A percentile compares a stretch with the other conserved stretches of the same genome.
These are phyloP conservation scores for Cantharellus anzutake DNA, from an alignment of 768 basidiomycete species.

Conservation along the genomic window DNA sequence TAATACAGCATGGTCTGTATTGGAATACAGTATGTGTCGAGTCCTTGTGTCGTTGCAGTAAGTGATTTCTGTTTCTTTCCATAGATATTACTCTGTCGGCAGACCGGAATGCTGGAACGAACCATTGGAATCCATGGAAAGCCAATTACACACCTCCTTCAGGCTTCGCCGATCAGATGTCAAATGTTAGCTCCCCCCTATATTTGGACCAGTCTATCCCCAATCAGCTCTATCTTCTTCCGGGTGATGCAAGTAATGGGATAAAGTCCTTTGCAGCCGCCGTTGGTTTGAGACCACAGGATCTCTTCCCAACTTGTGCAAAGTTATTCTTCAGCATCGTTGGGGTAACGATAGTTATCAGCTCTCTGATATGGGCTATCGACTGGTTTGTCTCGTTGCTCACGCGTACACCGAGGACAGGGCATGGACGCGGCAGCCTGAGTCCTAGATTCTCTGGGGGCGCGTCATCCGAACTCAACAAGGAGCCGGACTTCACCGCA, in stretches of 20 bases:
- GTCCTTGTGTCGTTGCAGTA: not conserved
- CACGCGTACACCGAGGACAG: constrained; percentile 32
- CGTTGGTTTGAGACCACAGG: constrained; percentile 61
- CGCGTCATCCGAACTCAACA: constrained; percentile 13
- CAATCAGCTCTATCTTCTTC: constrained; percentile 44
- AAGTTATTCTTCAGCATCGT: constrained; percentile 65
- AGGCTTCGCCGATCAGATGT: constrained; percentile 54
- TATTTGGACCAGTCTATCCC: constrained; percentile 49
- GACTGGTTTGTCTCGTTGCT: constrained; percentile 32
- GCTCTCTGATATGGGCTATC: constrained; percentile 49
- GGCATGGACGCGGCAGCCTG: constrained; percentile 19
- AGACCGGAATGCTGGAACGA: constrained; percentile 20
- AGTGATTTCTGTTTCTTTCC: constrained; percentile 3
- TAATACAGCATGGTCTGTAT: constrained; percentile 74
- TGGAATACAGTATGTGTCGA: constrained; percentile 19
- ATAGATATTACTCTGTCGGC: constrained; percentile 58
- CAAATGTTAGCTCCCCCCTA: constrained; percentile 49
- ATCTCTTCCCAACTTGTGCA: constrained; percentile 70
- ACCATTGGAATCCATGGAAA: constrained; percentile 52
- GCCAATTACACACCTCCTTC: constrained; percentile 42
- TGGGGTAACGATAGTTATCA: constrained; percentile 49
- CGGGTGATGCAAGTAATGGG: constrained; percentile 35
- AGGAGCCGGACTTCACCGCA: constrained; percentile 19
- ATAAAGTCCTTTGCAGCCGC: constrained; percentile 71
- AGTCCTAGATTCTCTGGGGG: constrained; percentile 4